A percentile compares a stretch with the other conserved stretches of the same genome.
phyloP scores from a whole-genome alignment of 2,329 filamentous ascomycete genomes.

The Gyromitra esculenta region DNA sequence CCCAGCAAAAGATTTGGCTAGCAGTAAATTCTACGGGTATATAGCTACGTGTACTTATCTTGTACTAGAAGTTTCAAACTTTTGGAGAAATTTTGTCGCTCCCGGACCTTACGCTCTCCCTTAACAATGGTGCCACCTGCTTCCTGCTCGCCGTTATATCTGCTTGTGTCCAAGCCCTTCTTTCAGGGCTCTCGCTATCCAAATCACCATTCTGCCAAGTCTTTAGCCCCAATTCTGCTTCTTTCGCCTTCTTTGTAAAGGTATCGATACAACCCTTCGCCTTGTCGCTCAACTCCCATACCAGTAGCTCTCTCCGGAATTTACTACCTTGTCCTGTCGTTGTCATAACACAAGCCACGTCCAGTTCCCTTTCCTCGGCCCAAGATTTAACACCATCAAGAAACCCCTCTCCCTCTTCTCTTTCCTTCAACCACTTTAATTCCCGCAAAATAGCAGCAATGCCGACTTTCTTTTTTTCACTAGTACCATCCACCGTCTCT shows the following conservation, averaged over 20 bases:
- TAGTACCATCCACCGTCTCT: conserved; percentile 62
- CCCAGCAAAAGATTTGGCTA: background rate
- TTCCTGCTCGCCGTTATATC: conserved; percentile 71
- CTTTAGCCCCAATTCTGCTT: conserved; percentile 67
- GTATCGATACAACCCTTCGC: conserved; percentile 65
- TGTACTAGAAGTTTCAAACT: conserved; percentile 21
- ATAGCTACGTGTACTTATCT: background rate
- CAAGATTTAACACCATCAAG: conserved; percentile 66
- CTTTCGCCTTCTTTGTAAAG: conserved; percentile 65
- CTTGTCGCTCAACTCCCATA: conserved; percentile 69
- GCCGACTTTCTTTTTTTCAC: conserved; percentile 66
- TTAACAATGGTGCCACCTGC: conserved; percentile 74
- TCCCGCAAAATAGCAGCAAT: conserved; percentile 72
- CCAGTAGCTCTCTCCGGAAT: conserved; percentile 73
- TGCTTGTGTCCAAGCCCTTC: conserved; percentile 74
- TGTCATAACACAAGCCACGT: conserved; percentile 75
- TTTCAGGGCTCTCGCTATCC: conserved; percentile 62
- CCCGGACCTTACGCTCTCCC: conserved; percentile 61
- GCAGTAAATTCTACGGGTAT: background rate
- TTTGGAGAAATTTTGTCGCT: background rate
- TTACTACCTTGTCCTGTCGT: conserved; percentile 62
- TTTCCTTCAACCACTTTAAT: conserved; percentile 68
- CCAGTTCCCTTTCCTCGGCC: conserved; percentile 68
- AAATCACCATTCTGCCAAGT: conserved; percentile 65
- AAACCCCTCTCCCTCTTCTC: conserved; percentile 67